Percentiles rank a stretch among this genome's conserved stretches.
Evolutionary conservation across 371 early-diverging fungal species (phyloP).

Genomic region (Syncephalastrum racemosum): DNA sequence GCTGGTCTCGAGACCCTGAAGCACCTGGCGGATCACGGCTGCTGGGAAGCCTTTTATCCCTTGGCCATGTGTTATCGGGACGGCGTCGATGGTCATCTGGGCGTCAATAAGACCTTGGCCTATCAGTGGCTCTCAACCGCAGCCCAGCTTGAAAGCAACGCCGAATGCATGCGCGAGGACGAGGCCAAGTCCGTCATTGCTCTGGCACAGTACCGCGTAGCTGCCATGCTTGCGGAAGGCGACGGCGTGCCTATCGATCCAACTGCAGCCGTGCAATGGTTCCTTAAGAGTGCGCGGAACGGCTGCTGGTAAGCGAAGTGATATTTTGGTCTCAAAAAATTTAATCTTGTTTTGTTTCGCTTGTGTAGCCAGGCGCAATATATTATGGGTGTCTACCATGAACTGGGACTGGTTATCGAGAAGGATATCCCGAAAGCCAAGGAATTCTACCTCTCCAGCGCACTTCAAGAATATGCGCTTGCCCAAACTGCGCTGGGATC

Average conservation of each 20-base stretch:
- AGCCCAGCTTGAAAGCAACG: constrained; percentile 61
- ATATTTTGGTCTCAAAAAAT: neutral
- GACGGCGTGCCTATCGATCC: constrained; percentile 16
- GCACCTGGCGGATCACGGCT: constrained; percentile 26
- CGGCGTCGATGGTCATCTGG: constrained; percentile 37
- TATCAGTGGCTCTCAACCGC: constrained; percentile 63
- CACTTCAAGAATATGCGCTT: constrained; percentile 40
- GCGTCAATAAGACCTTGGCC: constrained; percentile 53
- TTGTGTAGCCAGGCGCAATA: constrained; percentile 29
- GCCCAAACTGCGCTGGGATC: constrained; percentile 44
- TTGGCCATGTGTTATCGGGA: constrained; percentile 40
- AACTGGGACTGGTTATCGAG: constrained; percentile 17
- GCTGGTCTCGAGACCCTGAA: constrained; percentile 32
- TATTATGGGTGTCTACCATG: constrained; percentile 23
- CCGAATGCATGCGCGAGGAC: constrained; percentile 38
- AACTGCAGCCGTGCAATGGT: constrained; percentile 22
- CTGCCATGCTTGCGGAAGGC: constrained; percentile 18
- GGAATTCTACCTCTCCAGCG: constrained; percentile 34
- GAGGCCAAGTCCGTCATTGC: constrained; percentile 47
- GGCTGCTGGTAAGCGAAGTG: constrained; percentile 25
- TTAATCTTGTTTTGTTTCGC: constrained; percentile 9
- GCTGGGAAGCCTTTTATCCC: constrained; percentile 42
- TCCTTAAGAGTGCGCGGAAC: constrained; percentile 26
- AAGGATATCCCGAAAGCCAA: constrained; percentile 22
- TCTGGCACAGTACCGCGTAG: constrained; percentile 27